A percentile compares a stretch with the other conserved stretches of the same genome.
Conservation (phyloP, 768 basidiomycete species). For the Sporobolomyces phaffii region DNA sequence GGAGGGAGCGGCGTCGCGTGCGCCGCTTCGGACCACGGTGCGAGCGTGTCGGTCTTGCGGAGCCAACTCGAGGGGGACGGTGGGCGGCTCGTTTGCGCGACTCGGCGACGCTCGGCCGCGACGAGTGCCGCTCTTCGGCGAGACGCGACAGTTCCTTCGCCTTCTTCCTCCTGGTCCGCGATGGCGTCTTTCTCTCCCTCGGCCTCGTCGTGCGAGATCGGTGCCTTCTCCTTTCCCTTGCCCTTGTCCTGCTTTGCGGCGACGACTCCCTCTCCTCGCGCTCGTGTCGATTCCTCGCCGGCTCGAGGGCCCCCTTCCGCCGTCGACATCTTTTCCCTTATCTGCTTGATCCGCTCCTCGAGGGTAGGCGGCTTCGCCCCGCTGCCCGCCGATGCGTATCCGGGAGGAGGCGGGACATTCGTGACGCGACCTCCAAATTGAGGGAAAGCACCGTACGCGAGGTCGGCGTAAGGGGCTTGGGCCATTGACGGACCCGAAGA, state of each 20-base stretch:
- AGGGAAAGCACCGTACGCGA: slow-evolving; percentile 34
- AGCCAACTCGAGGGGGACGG: not conserved
- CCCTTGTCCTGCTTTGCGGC: not conserved
- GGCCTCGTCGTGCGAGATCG: not conserved
- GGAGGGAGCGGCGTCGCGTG: not conserved
- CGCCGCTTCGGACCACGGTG: slow-evolving; percentile 2
- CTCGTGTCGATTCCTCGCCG: no score
- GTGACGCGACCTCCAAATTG: not conserved
- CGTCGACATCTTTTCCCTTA: not conserved
- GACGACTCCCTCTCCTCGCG: not conserved
- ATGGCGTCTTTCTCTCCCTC: no score
- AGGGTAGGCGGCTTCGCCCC: not conserved
- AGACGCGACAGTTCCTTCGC: no score
- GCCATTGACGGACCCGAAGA: not conserved
- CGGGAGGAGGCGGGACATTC: not conserved
- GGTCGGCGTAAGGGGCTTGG: not conserved
- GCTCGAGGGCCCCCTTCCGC: no score
- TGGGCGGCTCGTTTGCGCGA: not conserved
- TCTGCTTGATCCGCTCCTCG: slow-evolving; percentile 12
- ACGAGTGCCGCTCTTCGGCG: slow-evolving; percentile 16
- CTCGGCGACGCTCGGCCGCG: slow-evolving; percentile 15
- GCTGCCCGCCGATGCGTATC: not conserved
- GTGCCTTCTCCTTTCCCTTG: not conserved
- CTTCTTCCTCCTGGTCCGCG: no score
- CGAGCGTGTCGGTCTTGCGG: slow-evolving; percentile 5